These are phyloP conservation scores for Ambrosiella beaveri DNA, from an alignment of 2,329 filamentous ascomycete species.

Conservation along the genomic window DNA sequence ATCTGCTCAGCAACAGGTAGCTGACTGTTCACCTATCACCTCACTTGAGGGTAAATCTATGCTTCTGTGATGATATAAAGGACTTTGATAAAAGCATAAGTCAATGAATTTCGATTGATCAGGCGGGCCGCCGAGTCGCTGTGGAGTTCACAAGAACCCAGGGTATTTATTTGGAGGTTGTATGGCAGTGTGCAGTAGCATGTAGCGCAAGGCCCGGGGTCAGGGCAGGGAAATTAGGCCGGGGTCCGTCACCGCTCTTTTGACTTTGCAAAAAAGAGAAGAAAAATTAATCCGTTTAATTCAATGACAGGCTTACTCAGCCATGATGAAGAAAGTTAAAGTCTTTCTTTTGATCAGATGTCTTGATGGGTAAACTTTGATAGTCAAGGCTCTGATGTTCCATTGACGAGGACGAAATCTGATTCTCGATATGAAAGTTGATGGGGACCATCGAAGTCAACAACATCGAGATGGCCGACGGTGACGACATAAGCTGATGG, in stretches of 20 bases:
- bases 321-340: too few relatives aligned
- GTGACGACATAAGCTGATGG: too few relatives aligned
- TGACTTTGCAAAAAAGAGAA: neutral
- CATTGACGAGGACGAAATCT: too few relatives aligned
- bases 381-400: too few relatives aligned
- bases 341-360: too few relatives aligned
- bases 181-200: conserved; percentile 7
- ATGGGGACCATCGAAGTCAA: too few relatives aligned
- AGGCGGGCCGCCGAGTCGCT: neutral
- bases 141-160: neutral
- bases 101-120: neutral
- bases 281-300: neutral
- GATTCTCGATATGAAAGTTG: too few relatives aligned
- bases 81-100: neutral
- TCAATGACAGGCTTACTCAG: too few relatives aligned
- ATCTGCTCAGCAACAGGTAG: neutral
- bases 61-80: too few relatives aligned
- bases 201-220: conserved; percentile 2
- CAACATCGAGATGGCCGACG: too few relatives aligned
- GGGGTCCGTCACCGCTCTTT: conserved; percentile 12
- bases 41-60: neutral
- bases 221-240: neutral
- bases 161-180: neutral
- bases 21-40: neutral
- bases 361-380: too few relatives aligned